Base-by-base conservation (phyloP, 2,329 filamentous ascomycete species). In the Boeremia exigua region DNA sequence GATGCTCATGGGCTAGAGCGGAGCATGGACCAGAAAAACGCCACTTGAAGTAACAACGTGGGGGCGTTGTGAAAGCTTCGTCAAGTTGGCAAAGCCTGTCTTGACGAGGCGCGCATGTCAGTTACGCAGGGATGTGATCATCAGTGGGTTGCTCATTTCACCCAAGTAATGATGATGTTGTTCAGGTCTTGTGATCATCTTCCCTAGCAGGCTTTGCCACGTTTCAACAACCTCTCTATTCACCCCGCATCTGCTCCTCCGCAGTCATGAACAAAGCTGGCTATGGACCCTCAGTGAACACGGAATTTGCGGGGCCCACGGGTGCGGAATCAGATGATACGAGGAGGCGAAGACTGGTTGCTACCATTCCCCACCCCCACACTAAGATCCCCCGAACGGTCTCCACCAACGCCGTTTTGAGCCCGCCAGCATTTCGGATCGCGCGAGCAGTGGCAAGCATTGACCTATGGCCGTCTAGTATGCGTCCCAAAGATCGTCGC, bases 261-360 rank as follows among this genome's bases (percentile, higher is more conserved):
- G 64, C 63, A 61, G 62, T 63, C 59, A 43, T 59, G 48, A 51
- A 48, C 38, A 27, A 29, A 42, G 38, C 38, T 28, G 38, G n/a
- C 14, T 12, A 34, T 70, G 68, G 69, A 54, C 67, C 67, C 70
- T 72, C 67, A 65, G 68, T 40, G 63, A 56, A 57, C 58, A 57
- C 56, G 56, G 58, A 51, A 51, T 44, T 59, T 61, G 59, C 61
- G 54, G 60, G 54, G 53, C 43, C 44, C 50, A 60, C 30, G 27
- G 43, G 30, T 43, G 46, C 56, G 61, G 68, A 66, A 74, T 73
- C 72, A 75, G 71, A 75, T 75, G 72, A 73, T 71, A 66, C 60
- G 58, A 63, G 64, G 59, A 61, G 59, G 53, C 55, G 55, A 56
- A 51, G 46, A 42, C 59, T 63, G 57, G 52, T 23, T 57, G 54